These are phyloP conservation scores for Gymnopilus junonius DNA, from an alignment of 768 basidiomycete genomes.

Conservation along the genomic window DNA sequence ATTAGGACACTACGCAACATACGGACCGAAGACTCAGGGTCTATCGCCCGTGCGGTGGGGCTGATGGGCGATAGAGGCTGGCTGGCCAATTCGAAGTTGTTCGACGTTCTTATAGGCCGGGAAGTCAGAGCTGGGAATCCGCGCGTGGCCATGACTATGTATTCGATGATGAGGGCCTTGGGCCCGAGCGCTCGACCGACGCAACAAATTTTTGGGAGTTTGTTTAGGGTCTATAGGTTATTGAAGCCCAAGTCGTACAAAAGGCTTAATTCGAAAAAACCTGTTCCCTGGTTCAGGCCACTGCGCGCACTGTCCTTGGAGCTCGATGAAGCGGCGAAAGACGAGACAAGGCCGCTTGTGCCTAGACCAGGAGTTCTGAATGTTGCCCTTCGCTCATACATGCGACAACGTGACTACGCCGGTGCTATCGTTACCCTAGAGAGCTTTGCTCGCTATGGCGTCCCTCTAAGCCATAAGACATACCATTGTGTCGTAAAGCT, in stretches of 20 bases:
- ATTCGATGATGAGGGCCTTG: slow-evolving; percentile 40
- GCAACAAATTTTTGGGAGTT: slow-evolving; percentile 44
- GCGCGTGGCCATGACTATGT: slow-evolving; percentile 46
- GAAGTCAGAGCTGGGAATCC: slow-evolving; percentile 37
- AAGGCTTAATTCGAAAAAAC: slow-evolving; percentile 23
- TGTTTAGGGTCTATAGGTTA: slow-evolving; percentile 37
- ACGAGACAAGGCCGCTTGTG: slow-evolving; percentile 22
- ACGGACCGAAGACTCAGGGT: slow-evolving; percentile 29
- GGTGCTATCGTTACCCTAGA: slow-evolving; percentile 47
- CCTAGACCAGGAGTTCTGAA: slow-evolving; percentile 41
- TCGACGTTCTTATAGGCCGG: slow-evolving; percentile 52
- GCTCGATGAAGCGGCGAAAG: slow-evolving; percentile 37
- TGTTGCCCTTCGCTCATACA: slow-evolving; percentile 47
- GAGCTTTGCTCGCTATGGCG: slow-evolving; percentile 30
- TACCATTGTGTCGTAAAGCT: slow-evolving; percentile 45
- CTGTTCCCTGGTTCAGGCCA: slow-evolving; percentile 26
- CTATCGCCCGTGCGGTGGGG: slow-evolving; percentile 39
- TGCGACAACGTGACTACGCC: slow-evolving; percentile 49
- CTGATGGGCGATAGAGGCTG: slow-evolving; percentile 43
- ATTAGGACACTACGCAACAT: slow-evolving; percentile 40
- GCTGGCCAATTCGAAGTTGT: slow-evolving; percentile 41
- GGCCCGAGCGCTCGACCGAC: slow-evolving; percentile 43
- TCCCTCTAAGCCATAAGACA: slow-evolving; percentile 37
- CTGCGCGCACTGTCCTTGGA: slow-evolving; percentile 50
- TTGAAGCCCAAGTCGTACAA: background rate